Percentiles rank a stretch among this genome's conserved stretches.
Evolutionary conservation across 1,284 basidiomycete genomes (phyloP).

Genomic region (Sanguinoderma infundibulare): DNA sequence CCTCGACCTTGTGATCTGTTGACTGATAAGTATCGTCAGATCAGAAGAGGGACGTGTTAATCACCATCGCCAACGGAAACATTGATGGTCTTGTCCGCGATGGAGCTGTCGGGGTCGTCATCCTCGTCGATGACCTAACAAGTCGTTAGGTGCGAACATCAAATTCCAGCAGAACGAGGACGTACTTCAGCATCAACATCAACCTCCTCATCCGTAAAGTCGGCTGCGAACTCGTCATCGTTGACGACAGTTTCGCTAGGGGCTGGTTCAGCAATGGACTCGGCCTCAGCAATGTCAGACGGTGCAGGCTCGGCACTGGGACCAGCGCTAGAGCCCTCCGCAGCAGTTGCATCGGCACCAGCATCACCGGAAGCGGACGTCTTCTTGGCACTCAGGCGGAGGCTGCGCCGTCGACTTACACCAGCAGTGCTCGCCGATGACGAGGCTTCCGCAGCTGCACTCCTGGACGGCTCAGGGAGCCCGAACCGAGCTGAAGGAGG

Average conservation of each 20-base stretch:
- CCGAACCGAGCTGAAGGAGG: conserved; percentile 40
- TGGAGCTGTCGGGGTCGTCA: conserved; percentile 68
- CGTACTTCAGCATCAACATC: conserved; percentile 64
- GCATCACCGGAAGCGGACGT: conserved; percentile 33
- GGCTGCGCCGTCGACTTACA: conserved; percentile 74
- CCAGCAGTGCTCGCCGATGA: conserved; percentile 38
- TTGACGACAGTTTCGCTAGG: conserved; percentile 59
- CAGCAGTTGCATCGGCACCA: not conserved
- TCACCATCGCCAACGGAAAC: conserved; percentile 82
- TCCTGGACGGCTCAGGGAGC: conserved; percentile 37
- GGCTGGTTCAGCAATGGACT: conserved; percentile 37
- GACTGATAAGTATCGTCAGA: not conserved
- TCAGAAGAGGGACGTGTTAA: conserved; percentile 17
- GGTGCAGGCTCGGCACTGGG: conserved; percentile 26
- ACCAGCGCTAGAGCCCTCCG: conserved; percentile 2
- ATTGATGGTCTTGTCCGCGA: conserved; percentile 84
- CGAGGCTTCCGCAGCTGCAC: conserved; percentile 35
- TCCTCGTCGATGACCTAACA: conserved; percentile 69
- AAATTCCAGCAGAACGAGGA: not conserved
- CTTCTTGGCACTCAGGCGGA: conserved; percentile 80
- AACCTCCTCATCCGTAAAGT: conserved; percentile 82
- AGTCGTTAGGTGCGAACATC: not conserved
- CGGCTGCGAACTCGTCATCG: conserved; percentile 67
- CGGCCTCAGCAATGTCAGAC: conserved; percentile 34
- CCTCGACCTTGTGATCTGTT: conserved; percentile 87